Evolutionary conservation across 768 basidiomycete genomes (phyloP), one percentile per base, ranked within the genome.

Genomic region (Phanerodontia chrysosporium): DNA sequence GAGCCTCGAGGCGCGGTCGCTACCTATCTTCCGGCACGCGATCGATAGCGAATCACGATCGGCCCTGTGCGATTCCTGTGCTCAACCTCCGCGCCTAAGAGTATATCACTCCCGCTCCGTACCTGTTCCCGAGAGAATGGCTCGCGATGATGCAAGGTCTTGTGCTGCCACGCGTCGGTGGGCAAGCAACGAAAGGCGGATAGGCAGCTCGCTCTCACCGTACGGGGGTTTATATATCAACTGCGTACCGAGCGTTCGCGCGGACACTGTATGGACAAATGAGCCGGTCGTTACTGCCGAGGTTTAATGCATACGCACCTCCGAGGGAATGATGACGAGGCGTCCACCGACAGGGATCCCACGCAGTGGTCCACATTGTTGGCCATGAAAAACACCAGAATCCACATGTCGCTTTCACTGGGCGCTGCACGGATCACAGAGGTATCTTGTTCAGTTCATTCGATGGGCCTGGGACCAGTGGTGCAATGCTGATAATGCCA

Each of bases 21-120:
- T 30, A 30, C 46, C 27, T 48, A 48, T 51, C n/a, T 51, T 28
- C 49, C n/a, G n/a, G 49, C 49, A 51, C 49, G 49, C 49, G 49
- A 51, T 51, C 49, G 49, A 51, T 51, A 51, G 29, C 49, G 8
- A 42, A 42, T 42, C 39, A 12, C 39, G 39, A 42, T 42, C 18
- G 6, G 9, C 18, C 18, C n/a, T n/a, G n/a, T 35, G 39, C 39
- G 16, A 12, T 10, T 42, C 39, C 39, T 42, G 39, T 42, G 39
- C 39, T 42, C 39, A 42, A 18, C 39, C 18, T 42, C 39, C 39
- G 39, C 39, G 39, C 39, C 39, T 18, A 35, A 42, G 39, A 18
- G 39, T 12, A 42, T 42, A 42, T 42, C 39, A 18, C 9, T 18
- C 4, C 18, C 10, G 6, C 16, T 4, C 8, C 39, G 18, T 42